Percentiles rank a stretch among this genome's conserved stretches.
Evolutionary conservation across 441 rosid genomes (phyloP).

Genomic region (Populus hybrid): DNA sequence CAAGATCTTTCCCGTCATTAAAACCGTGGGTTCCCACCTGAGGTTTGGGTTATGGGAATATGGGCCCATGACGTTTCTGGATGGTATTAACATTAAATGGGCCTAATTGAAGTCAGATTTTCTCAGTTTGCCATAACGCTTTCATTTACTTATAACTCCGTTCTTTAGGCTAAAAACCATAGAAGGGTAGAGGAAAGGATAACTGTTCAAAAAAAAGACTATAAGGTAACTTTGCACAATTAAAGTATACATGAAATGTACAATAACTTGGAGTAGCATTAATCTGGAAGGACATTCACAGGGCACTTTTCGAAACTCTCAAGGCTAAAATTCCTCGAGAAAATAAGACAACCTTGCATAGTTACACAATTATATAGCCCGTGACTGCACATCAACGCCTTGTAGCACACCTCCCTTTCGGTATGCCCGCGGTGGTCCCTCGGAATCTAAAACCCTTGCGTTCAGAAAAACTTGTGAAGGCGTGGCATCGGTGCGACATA

Average conservation of each 20-base stretch:
- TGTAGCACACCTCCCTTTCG: neutral
- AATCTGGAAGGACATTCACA: neutral
- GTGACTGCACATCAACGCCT: neutral
- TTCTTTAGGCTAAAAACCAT: too few relatives aligned
- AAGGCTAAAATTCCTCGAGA: neutral
- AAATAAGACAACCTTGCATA: neutral
- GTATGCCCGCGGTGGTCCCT: neutral
- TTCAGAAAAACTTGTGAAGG: neutral
- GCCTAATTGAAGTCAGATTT: too few relatives aligned
- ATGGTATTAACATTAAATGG: too few relatives aligned
- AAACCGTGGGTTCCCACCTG: too few relatives aligned
- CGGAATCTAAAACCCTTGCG: neutral
- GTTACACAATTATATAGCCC: neutral
- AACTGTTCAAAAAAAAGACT: neutral
- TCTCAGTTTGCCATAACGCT: too few relatives aligned
- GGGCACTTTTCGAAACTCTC: neutral
- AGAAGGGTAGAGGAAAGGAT: neutral
- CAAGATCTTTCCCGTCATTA: too few relatives aligned
- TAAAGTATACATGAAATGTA: too few relatives aligned
- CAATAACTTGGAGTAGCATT: neutral
- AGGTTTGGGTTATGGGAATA: too few relatives aligned
- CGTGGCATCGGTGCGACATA: conserved; percentile 50
- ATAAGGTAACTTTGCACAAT: neutral
- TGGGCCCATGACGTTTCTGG: too few relatives aligned
- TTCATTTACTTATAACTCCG: too few relatives aligned